phyloP scores from a whole-genome alignment of 345 rosid species.

The Sonneratia alba region DNA sequence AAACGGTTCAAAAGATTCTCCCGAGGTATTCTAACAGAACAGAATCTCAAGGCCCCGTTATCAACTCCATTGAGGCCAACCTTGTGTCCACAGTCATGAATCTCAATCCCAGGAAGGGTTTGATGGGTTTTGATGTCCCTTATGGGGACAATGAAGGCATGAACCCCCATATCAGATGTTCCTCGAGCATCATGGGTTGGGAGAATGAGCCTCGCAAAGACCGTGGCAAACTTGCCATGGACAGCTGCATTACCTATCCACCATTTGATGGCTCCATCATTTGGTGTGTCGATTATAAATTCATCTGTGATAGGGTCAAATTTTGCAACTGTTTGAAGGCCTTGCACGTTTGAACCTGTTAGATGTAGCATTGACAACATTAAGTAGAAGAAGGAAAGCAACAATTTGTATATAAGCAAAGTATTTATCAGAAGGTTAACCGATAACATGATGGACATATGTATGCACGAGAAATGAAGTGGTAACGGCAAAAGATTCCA shows the following conservation, averaged over 20 bases:
- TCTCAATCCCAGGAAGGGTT: constrained; percentile 83
- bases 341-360: constrained; percentile 90
- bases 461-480: not conserved
- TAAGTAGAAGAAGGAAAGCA: not conserved
- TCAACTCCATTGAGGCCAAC: constrained; percentile 95
- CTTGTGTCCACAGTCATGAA: constrained; percentile 93
- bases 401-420: not conserved
- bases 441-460: not conserved
- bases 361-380: constrained; percentile 12
- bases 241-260: constrained; percentile 99
- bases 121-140: constrained; percentile 78
- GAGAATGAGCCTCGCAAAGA: constrained; percentile 75
- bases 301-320: constrained; percentile 79
- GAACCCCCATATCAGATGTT: constrained; percentile 87
- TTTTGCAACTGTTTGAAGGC: constrained; percentile 79
- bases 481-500: not conserved
- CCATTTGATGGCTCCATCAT: constrained; percentile 98
- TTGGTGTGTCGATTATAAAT: constrained; percentile 69
- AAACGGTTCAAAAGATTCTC: constrained; percentile 97
- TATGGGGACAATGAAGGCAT: constrained; percentile 92
- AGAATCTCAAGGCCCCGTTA: constrained; percentile 88
- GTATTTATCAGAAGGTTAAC: not conserved
- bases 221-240: constrained; percentile 92
- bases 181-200: constrained; percentile 83
- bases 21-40: constrained; percentile 78